phyloP scores from a whole-genome alignment of 2,329 filamentous ascomycete species.

The Macroventuria anomochaeta region DNA sequence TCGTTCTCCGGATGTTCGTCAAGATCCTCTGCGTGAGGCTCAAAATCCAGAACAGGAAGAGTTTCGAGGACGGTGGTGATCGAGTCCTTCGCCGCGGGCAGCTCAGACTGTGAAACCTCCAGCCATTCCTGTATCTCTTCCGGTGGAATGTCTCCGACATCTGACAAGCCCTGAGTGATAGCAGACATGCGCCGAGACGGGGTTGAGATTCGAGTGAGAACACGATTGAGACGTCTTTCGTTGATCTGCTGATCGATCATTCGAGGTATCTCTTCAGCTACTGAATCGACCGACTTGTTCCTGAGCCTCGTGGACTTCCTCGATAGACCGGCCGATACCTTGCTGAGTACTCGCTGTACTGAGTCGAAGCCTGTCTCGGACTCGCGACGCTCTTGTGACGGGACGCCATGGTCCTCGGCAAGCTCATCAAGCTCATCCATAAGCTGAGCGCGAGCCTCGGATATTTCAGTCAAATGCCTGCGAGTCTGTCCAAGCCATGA shows the following conservation, averaged over 20 bases:
- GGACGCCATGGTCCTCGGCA: slow-evolving; percentile 33
- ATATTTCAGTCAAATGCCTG: slow-evolving; percentile 28
- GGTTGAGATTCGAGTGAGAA: slow-evolving; percentile 20
- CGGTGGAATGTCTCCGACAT: neutral
- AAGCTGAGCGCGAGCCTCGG: slow-evolving; percentile 28
- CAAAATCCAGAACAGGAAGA: neutral
- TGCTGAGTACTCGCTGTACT: slow-evolving; percentile 20
- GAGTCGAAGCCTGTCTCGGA: slow-evolving; percentile 11
- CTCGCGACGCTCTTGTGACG: slow-evolving; percentile 16
- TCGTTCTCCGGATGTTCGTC: neutral
- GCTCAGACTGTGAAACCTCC: slow-evolving; percentile 22
- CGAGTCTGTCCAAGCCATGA: slow-evolving; percentile 30
- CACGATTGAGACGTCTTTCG: slow-evolving; percentile 17
- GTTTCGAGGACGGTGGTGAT: slow-evolving; percentile 15
- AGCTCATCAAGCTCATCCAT: slow-evolving; percentile 41
- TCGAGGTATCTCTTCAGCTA: slow-evolving; percentile 22
- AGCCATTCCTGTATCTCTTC: slow-evolving; percentile 29
- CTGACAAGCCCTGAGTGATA: slow-evolving; percentile 4
- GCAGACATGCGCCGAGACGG: slow-evolving; percentile 22
- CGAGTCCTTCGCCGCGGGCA: slow-evolving; percentile 25
- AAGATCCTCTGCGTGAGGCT: neutral
- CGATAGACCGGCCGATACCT: slow-evolving; percentile 13
- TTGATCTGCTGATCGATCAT: slow-evolving; percentile 17
- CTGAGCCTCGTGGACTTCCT: slow-evolving; percentile 19
- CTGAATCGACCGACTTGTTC: slow-evolving; percentile 28